Evolutionary conservation across 129 eudicot species (phyloP).

Genomic region (Ambrosia trifida): DNA sequence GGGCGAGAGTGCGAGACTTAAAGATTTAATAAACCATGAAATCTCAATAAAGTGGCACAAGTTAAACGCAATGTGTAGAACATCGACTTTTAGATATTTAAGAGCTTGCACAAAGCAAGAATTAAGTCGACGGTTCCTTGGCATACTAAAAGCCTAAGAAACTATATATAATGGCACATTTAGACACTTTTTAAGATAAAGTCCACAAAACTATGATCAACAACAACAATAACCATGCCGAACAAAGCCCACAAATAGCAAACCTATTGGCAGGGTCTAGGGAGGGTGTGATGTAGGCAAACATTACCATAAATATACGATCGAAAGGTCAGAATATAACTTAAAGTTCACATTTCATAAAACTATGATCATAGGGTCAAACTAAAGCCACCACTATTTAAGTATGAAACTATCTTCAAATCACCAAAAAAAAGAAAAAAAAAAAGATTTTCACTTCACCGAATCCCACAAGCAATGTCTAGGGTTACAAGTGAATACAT

Average conservation of each 20-base stretch:
- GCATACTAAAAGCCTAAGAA: conserved; percentile 5
- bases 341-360: neutral
- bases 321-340: neutral
- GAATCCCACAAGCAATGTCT: neutral
- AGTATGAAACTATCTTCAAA: conserved; percentile 5
- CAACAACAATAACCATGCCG: no score
- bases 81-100: neutral
- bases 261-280: no score
- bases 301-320: no score
- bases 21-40: neutral
- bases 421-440: neutral
- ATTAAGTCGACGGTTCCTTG: neutral
- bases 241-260: no score
- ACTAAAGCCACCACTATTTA: neutral
- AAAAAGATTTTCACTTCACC: neutral
- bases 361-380: conserved; percentile 16
- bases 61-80: neutral
- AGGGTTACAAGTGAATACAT: conserved; percentile 6
- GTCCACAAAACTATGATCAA: neutral
- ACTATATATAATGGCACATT: neutral
- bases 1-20: conserved; percentile 3
- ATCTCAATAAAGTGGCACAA: neutral
- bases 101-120: conserved; percentile 14
- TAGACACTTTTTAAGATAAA: neutral
- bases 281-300: no score